phyloP scores from a whole-genome alignment of 2,329 filamentous ascomycete genomes.

The Colletotrichum gloeosporioides region DNA sequence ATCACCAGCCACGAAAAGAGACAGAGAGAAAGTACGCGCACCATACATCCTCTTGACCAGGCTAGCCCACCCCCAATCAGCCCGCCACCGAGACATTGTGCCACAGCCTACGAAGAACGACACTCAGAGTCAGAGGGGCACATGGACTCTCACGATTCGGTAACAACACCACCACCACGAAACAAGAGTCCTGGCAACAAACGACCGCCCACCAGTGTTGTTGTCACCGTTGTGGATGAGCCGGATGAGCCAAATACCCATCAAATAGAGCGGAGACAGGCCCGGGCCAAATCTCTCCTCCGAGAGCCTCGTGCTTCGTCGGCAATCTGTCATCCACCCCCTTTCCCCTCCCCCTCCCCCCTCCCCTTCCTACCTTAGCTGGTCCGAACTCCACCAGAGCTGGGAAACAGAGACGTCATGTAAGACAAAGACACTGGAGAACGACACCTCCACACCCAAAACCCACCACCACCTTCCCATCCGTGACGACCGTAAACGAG shows the following conservation, averaged over 20 bases:
- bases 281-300: neutral
- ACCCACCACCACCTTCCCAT: neutral
- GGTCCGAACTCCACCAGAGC: neutral
- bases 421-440: slow-evolving; percentile 2
- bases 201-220: neutral
- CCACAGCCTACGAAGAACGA: neutral
- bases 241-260: neutral
- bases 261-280: neutral
- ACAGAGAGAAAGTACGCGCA: neutral
- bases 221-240: neutral
- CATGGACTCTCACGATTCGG: slow-evolving; percentile 2
- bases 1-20: neutral
- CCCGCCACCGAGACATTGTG: slow-evolving; percentile 4
- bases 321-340: neutral
- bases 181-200: neutral
- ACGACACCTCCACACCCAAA: neutral
- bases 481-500: neutral
- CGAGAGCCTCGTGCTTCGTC: slow-evolving; percentile 1
- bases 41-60: neutral
- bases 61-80: neutral
- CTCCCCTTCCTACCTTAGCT: neutral
- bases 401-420: slow-evolving; percentile 7
- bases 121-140: neutral
- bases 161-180: neutral
- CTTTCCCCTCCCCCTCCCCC: neutral